Percentiles rank a stretch among this genome's conserved stretches.
phyloP scores from a whole-genome alignment of 106 monocot species.

The Dendrobium nobile region DNA sequence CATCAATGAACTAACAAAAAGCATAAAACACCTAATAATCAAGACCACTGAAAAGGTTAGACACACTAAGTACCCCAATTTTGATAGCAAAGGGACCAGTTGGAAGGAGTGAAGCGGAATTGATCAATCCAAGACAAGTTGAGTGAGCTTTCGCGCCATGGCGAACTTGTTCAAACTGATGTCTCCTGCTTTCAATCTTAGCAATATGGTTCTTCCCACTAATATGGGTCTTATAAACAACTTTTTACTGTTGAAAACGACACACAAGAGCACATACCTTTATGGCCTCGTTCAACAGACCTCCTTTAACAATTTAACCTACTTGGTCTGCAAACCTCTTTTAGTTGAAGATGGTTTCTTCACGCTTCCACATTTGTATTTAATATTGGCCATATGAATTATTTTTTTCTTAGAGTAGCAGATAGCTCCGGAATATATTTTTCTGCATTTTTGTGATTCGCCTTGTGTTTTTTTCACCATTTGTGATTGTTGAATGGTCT shows the following conservation, averaged over 20 bases:
- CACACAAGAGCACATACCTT: slow-evolving; percentile 34
- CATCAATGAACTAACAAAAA: too few relatives aligned
- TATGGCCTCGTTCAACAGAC: slow-evolving; percentile 31
- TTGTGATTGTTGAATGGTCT: slow-evolving; percentile 19
- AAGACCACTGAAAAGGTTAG: too few relatives aligned
- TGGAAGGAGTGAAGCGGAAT: too few relatives aligned
- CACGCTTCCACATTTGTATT: neutral
- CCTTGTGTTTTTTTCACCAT: slow-evolving; percentile 29
- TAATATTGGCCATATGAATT: neutral
- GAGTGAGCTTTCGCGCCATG: neutral
- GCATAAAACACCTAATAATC: too few relatives aligned
- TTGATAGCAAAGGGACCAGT: too few relatives aligned
- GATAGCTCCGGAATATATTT: slow-evolving; percentile 9
- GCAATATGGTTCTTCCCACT: slow-evolving; percentile 36
- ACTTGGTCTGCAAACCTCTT: slow-evolving; percentile 40
- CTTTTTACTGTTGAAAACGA: slow-evolving; percentile 64
- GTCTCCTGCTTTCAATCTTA: slow-evolving; percentile 24
- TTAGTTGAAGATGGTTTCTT: too few relatives aligned
- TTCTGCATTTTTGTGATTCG: slow-evolving; percentile 15
- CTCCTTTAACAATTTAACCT: slow-evolving; percentile 35
- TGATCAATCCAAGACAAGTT: too few relatives aligned
- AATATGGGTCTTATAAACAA: slow-evolving; percentile 36
- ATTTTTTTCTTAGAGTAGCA: neutral
- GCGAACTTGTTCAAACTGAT: neutral
- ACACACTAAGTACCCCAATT: too few relatives aligned